Conservation (phyloP, 2,329 filamentous ascomycete genomes). For the Alternaria sp. region DNA sequence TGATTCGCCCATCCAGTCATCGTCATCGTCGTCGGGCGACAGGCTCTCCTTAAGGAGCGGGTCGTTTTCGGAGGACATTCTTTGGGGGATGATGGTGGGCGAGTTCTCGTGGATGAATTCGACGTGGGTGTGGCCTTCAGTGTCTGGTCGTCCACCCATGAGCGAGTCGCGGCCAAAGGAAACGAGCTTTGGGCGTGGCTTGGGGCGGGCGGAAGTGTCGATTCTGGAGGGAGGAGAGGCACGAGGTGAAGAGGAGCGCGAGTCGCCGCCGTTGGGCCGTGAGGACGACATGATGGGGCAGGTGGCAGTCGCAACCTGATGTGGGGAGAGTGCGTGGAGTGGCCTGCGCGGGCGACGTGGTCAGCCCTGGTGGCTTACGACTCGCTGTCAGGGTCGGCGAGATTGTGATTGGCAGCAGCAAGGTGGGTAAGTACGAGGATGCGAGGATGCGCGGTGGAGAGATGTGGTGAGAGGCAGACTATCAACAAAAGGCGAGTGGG, state of each 20-base stretch:
- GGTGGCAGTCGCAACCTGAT: slow-evolving; percentile 11
- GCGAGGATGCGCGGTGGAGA: slow-evolving; percentile 5
- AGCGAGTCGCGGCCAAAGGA: slow-evolving; percentile 42
- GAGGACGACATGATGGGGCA: slow-evolving; percentile 9
- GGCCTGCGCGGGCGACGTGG: slow-evolving; percentile 22
- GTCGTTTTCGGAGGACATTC: slow-evolving; percentile 40
- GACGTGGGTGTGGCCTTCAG: slow-evolving; percentile 24
- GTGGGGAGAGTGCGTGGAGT: slow-evolving; percentile 12
- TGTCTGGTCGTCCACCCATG: slow-evolving; percentile 21
- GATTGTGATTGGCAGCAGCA: slow-evolving; percentile 23
- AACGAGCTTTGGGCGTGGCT: slow-evolving; percentile 42
- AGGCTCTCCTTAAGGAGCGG: slow-evolving; percentile 42
- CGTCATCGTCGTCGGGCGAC: slow-evolving; percentile 39
- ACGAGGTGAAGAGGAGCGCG: slow-evolving; percentile 20
- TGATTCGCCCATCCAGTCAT: slow-evolving; percentile 51
- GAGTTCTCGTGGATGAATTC: slow-evolving; percentile 45
- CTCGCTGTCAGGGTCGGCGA: slow-evolving; percentile 9
- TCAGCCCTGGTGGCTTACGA: slow-evolving; percentile 9
- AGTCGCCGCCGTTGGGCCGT: slow-evolving; percentile 8
- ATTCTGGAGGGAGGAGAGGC: slow-evolving; percentile 23
- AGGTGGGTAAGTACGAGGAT: background rate
- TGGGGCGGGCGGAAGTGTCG: slow-evolving; percentile 23
- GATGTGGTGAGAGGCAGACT: slow-evolving; percentile 14
- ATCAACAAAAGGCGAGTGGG: slow-evolving; percentile 2
- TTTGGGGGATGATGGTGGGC: slow-evolving; percentile 38